Percentiles rank a stretch among this genome's conserved stretches.
phyloP scores from a whole-genome alignment of 2,329 filamentous ascomycete species.

The Colletotrichum euphorbiae region DNA sequence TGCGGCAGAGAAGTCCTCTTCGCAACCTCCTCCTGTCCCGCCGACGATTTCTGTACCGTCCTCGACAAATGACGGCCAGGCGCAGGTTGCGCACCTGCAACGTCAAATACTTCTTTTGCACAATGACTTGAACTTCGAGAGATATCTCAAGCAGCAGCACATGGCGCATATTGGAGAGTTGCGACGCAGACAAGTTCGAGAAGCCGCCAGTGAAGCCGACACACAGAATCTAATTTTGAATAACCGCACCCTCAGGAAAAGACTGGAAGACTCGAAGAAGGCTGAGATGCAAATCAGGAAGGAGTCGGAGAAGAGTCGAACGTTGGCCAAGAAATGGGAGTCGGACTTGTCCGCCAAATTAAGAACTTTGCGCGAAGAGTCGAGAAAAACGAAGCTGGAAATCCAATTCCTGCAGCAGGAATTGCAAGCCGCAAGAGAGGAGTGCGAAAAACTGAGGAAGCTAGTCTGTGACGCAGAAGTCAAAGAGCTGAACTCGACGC shows the following conservation, averaged over 20 bases:
- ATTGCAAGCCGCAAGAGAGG: slow-evolving; percentile 66
- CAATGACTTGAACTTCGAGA: slow-evolving; percentile 86
- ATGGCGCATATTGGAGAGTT: slow-evolving; percentile 84
- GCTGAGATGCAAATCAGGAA: slow-evolving; percentile 76
- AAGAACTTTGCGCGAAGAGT: slow-evolving; percentile 74
- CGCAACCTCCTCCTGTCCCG: slow-evolving; percentile 46
- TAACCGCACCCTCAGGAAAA: slow-evolving; percentile 78
- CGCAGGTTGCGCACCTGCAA: slow-evolving; percentile 69
- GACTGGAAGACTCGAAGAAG: slow-evolving; percentile 79
- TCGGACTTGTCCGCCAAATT: slow-evolving; percentile 76
- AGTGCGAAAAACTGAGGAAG: slow-evolving; percentile 73
- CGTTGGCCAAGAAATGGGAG: slow-evolving; percentile 83
- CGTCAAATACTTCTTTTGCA: slow-evolving; percentile 80
- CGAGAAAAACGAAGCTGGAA: slow-evolving; percentile 72
- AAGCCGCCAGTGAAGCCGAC: slow-evolving; percentile 83
- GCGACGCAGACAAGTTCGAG: slow-evolving; percentile 78
- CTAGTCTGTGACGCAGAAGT: slow-evolving; percentile 77
- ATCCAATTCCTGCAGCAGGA: slow-evolving; percentile 68
- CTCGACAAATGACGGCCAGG: slow-evolving; percentile 47
- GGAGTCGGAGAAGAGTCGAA: slow-evolving; percentile 78
- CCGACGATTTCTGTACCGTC: slow-evolving; percentile 35
- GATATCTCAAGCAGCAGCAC: slow-evolving; percentile 86
- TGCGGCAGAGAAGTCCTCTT: slow-evolving; percentile 52
- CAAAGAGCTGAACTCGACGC: slow-evolving; percentile 71
- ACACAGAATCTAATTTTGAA: slow-evolving; percentile 83